phyloP scores from a whole-genome alignment of 768 basidiomycete species.

The Amanita phalloides region DNA sequence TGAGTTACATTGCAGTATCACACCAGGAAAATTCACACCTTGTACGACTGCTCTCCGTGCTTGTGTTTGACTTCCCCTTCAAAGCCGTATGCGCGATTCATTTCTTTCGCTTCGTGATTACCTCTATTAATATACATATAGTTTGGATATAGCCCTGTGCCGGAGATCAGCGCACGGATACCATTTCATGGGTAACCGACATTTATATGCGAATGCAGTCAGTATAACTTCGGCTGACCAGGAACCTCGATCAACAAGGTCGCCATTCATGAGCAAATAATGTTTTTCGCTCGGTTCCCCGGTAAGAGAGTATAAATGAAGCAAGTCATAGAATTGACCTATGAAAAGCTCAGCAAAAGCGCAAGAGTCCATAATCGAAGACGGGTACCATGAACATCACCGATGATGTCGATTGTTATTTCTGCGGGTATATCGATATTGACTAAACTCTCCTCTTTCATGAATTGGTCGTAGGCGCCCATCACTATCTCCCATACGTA shows the following conservation, averaged over 20 bases:
- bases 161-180: not conserved
- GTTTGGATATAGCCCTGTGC: slow-evolving; percentile 73
- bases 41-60: slow-evolving; percentile 92
- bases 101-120: slow-evolving; percentile 94
- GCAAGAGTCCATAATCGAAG: not conserved
- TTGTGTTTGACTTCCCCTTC: slow-evolving; percentile 97
- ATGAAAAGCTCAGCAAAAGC: slow-evolving; percentile 1
- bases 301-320: slow-evolving; percentile 80
- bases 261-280: slow-evolving; percentile 83
- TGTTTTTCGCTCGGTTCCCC: slow-evolving; percentile 82
- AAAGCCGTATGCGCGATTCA: slow-evolving; percentile 92
- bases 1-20: not conserved
- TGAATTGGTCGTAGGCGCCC: slow-evolving; percentile 68
- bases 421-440: slow-evolving; percentile 66
- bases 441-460: slow-evolving; percentile 73
- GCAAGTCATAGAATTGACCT: slow-evolving; percentile 94
- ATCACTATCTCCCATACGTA: slow-evolving; percentile 95
- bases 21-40: slow-evolving; percentile 31
- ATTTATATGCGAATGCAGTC: slow-evolving; percentile 92
- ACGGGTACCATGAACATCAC: slow-evolving; percentile 81
- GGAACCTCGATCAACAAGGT: slow-evolving; percentile 95
- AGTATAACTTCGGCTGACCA: slow-evolving; percentile 93
- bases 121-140: slow-evolving; percentile 91
- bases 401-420: slow-evolving; percentile 85
- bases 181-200: slow-evolving; percentile 28